Base-by-base conservation (phyloP, 1,139 yeast species). In the Hansenula sp. region DNA sequence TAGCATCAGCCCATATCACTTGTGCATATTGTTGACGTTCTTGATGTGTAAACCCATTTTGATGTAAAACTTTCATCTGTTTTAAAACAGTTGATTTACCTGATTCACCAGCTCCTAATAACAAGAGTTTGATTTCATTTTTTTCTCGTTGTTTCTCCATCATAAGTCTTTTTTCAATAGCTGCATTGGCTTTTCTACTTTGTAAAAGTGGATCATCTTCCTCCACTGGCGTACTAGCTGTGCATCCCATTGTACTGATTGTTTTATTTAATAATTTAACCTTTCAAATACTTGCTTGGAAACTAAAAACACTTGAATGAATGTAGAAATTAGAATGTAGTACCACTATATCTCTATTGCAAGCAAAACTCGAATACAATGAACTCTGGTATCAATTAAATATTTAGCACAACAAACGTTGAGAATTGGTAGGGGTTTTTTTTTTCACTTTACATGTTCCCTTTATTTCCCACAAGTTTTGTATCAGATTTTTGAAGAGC, bases 31-130 rank as follows among this genome's bases (percentile, higher is more conserved):
- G 94, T 36, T 71, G 61, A 40, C 96, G 69, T 60, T 94, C 98
- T 50, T 79, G 85, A 34, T 75, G 76, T 2, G 83, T 72, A 63
- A 90, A 92, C 6, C 96, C 95, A 24, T 87, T 83, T 48, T 88
- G 86, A 61, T 92, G 97, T 39, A 89, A 62, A 26, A 92, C 68
- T 53, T 85, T 78, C 78, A 92, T 77, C 60, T 94, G 98, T 61
- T 92, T 94, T 47, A 92, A 67, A n/a, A 92, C 95, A 0, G 99
- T 92, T 3, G 96, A 86, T 60, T 92, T 92, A 8, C 99, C 98
- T 41, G 92, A 81, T 62, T 92, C 99, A 8, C 98, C 98, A 0
- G 97, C 90, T 21, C 98, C 98, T 24, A 89, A 65, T 17, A 89
- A 65, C 36, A 90, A 64, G 44, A 90, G 68, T 57, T 83, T 84